phyloP scores from a whole-genome alignment of 352 stramenopile species.

The Pythium brassicae region DNA sequence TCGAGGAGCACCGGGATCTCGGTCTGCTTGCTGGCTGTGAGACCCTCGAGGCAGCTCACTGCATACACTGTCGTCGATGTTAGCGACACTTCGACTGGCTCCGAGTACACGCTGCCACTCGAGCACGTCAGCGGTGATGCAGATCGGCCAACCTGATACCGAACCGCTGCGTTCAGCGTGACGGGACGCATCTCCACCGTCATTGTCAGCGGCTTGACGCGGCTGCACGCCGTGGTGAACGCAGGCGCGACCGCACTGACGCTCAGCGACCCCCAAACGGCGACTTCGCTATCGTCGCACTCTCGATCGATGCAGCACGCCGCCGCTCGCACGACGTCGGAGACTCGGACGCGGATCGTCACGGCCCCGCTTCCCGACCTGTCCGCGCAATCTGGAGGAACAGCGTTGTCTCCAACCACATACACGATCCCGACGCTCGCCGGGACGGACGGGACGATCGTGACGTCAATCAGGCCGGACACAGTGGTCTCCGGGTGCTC shows the following conservation, averaged over 20 bases:
- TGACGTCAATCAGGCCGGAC: conserved; percentile 42
- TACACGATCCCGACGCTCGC: conserved; percentile 25
- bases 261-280: conserved; percentile 24
- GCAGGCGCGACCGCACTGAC: conserved; percentile 25
- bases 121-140: conserved; percentile 21
- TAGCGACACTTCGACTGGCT: conserved; percentile 22
- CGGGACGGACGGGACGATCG: conserved; percentile 19
- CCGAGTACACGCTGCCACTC: conserved; percentile 24
- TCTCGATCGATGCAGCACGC: conserved; percentile 38
- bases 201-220: conserved; percentile 27
- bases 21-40: conserved; percentile 30
- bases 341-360: conserved; percentile 25
- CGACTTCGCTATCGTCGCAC: conserved; percentile 22
- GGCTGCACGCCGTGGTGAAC: conserved; percentile 26
- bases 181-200: conserved; percentile 23
- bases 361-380: conserved; percentile 10
- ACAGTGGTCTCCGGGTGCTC: conserved; percentile 29
- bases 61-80: conserved; percentile 26
- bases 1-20: conserved; percentile 34
- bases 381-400: conserved; percentile 8
- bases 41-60: conserved; percentile 50
- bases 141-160: conserved; percentile 18
- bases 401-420: conserved; percentile 2
- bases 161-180: conserved; percentile 21
- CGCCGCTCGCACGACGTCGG: conserved; percentile 39